Evolutionary conservation across 2,329 filamentous ascomycete genomes (phyloP), one percentile per base, ranked within the genome.

Genomic region (Xylaria arbuscula): DNA sequence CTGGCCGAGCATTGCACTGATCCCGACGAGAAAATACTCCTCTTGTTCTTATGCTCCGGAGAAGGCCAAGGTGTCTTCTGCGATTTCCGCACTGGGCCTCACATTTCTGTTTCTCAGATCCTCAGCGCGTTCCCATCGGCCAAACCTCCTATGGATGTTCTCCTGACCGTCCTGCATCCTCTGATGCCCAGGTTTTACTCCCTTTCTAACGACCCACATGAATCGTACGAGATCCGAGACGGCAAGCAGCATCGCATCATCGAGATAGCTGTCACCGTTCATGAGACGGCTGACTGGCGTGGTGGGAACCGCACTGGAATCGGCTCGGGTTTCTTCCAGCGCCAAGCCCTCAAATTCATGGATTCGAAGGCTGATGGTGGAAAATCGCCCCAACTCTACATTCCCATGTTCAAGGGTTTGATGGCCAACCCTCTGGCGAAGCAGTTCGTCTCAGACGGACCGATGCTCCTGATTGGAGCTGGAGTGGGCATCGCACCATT

Each of bases 161-260:
- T 99, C 11, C 86, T 98, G 42, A 92, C 92, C 2, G 88, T 92
- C 51, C 88, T 98, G 62, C 92, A 92, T 75, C 92, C 93, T 57
- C 87, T 98, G 60, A 98, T 98, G 95, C 96, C 96, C 2, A 92
- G 96, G 68, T 99, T 99, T 84, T 99, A 99, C 83, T 98, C 95
- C 3, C 89, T 99, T 15, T 98, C 94, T 62, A 98, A 97, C 79
- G 96, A 99, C 76, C 96, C 96, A 0, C 93, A 96, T 72, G 89
- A 97, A 73, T 87, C 86, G 8, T 92, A 88, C 69, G 87, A 88
- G 70, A 87, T 90, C 24, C 87, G 89, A 70, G 91, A 92, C 71
- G 87, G 89, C 47, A 88, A 91, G 71, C 87, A 88, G 73, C 92
- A 92, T 72, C 92, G 94, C 36, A 83, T 98, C 68, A 90, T 99